Base-by-base conservation (phyloP, 2,329 filamentous ascomycete species). In the Aspergillus vadensis region DNA sequence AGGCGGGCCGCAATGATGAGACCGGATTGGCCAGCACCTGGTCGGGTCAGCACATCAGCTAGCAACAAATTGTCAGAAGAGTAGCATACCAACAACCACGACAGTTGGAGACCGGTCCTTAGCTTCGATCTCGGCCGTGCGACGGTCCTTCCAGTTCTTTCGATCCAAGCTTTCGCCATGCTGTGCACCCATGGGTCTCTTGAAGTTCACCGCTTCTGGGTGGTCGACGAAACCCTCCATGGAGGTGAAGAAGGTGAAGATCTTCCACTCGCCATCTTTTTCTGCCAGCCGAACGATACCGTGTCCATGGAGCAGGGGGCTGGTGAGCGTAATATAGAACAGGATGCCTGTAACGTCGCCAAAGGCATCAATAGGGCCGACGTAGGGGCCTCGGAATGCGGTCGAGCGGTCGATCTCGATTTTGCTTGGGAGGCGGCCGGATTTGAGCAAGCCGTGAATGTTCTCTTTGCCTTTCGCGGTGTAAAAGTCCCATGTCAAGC, bases 231-330 rank as follows among this genome's bases (percentile, higher is more conserved):
- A 64, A 39, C 83, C 81, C 1, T 80, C 69, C 5, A 91, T 75
- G 0, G 80, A 78, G 0, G 88, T 90, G 67, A 86, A 90, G 0
- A 91, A 67, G 1, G 86, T 87, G 63, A 85, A 88, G 0, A 86
- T 82, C 69, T 86, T 88, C 87, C 86, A 90, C 5, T 74, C 59
- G 2, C 72, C 74, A 0, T 73, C 74, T 5, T 74, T 69, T 62
- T 78, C 73, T 0, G 75, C 74, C 0, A 90, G 70, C 3, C 85
- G 77, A 0, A 84, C 77, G 1, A 90, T 65, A 1, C 88, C 88
- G 1, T 80, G 73, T 0, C 87, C 89, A 0, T 66, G 65, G 0
- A 88, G 88, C 1, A 84, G 65, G 5, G 78, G 74, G 0, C 84
- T 88, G 2, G 83, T 78, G 19, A 87, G 74, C 0, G 71, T 79